A percentile compares a stretch with the other conserved stretches of the same genome.
Conservation (phyloP, 768 basidiomycete species). For the Pleurotus pulmonarius region DNA sequence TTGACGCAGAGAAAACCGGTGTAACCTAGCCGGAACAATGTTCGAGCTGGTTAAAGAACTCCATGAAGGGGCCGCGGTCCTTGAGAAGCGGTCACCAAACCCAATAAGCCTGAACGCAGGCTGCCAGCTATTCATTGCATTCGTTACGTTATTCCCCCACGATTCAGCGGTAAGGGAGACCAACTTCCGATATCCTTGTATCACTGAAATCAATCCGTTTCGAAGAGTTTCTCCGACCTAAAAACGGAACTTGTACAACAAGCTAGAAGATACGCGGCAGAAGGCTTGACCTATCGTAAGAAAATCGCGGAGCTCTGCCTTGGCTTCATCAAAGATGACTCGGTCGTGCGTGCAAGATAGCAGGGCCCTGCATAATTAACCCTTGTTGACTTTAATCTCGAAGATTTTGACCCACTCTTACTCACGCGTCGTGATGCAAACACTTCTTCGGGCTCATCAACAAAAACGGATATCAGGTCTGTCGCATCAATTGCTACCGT, state of each 20-base stretch:
- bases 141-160: slow-evolving; percentile 81
- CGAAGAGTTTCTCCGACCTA: slow-evolving; percentile 77
- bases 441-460: slow-evolving; percentile 84
- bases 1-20: slow-evolving; percentile 10
- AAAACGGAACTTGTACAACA: slow-evolving; percentile 82
- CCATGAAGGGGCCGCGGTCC: slow-evolving; percentile 63
- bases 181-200: slow-evolving; percentile 9
- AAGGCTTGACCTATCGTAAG: slow-evolving; percentile 80
- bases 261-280: slow-evolving; percentile 70
- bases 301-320: slow-evolving; percentile 89
- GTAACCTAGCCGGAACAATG: slow-evolving; percentile 74
- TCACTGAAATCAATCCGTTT: slow-evolving; percentile 11
- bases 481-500: slow-evolving; percentile 16
- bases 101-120: slow-evolving; percentile 86
- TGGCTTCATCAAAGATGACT: slow-evolving; percentile 93
- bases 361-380: slow-evolving; percentile 10
- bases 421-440: slow-evolving; percentile 93
- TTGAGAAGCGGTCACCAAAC: slow-evolving; percentile 65
- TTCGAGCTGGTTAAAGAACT: slow-evolving; percentile 87
- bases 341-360: slow-evolving; percentile 54
- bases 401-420: slow-evolving; percentile 97
- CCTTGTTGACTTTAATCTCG: slow-evolving; percentile 4
- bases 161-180: slow-evolving; percentile 67
- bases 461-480: slow-evolving; percentile 84
- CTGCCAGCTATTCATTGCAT: slow-evolving; percentile 86